Evolutionary conservation across 106 monocot species (phyloP), one percentile per base, ranked within the genome.

Genomic region (Dendrobium officinale): DNA sequence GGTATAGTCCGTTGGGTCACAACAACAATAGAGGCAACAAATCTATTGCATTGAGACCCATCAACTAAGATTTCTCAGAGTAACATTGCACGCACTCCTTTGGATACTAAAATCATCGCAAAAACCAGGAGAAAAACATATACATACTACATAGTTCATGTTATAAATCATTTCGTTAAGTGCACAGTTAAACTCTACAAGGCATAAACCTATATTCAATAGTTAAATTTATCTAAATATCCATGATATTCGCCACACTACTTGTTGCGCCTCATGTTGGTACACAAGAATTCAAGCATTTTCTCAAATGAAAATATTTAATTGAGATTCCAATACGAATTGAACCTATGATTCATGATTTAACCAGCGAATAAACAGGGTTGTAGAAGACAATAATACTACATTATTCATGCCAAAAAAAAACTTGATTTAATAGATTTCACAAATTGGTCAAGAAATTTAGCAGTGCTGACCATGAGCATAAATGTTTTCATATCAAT

Each of bases 311-410:
- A 66, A 66, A 66, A 24, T 66, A 66, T 66, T 26, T 24, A 66
- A 66, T 22, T 24, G n/a, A 24, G n/a, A 66, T 66, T 66, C 24
- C 26, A 22, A 24, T 26, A 66, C 0, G 26, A 24, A 26, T 51
- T 66, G 22, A 61, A 61, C 61, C 68, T 68, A 11, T 29, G 31
- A 68, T 68, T 20, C n/a, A 68, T 68, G 31, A 68, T 68, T 68
- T 31, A 17, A 31, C 27, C 18, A 33, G 15, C 70, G 4, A 37
- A n/a, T 37, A 33, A 70, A 2, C 9, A 70, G 11, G 13, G 51
- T 15, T 51, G 51, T 70, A 70, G 15, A 70, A 51, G 51, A 51
- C 13, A 10, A 51, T 48, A 11, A 48, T 48, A 48, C 11, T 48
- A 47, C 48, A 11, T 48, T 48, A 51, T 13, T 13, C 1, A 3